Conservation (phyloP, 139 green algal genomes). For the Trebouxia sp. region DNA sequence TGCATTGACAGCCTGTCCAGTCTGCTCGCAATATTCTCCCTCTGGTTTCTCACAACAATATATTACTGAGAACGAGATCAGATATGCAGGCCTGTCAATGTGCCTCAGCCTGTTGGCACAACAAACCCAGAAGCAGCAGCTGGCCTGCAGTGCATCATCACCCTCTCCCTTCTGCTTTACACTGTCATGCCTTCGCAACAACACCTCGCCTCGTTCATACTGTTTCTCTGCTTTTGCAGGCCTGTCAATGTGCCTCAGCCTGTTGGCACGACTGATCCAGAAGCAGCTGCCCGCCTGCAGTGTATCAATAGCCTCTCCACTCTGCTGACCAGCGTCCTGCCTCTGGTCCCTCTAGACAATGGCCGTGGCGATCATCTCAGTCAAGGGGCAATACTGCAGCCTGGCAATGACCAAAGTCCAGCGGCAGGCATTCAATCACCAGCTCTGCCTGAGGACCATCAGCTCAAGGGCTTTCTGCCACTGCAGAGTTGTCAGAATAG, state of each 20-base stretch:
- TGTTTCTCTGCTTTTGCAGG: no score
- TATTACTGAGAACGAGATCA: no score
- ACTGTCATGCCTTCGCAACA: not conserved
- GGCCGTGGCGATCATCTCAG: not conserved
- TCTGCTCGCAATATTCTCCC: no score
- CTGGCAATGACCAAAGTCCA: no score
- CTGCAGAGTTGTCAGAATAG: not conserved
- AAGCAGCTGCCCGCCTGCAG: not conserved
- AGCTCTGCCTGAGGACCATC: constrained; percentile 30
- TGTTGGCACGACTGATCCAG: not conserved
- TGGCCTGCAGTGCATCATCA: no score
- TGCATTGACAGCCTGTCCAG: no score
- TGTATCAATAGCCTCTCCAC: not conserved
- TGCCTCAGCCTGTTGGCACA: not conserved
- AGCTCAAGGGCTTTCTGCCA: constrained; percentile 16
- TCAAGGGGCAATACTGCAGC: no score
- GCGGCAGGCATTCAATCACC: not conserved
- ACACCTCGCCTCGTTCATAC: no score
- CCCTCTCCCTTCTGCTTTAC: no score
- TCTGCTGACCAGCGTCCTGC: not conserved
- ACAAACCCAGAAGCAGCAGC: not conserved
- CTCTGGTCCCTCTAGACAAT: not conserved
- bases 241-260: not conserved
- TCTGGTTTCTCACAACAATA: not conserved
- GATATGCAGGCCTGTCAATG: constrained; percentile 6